These are phyloP conservation scores for Euryodendron excelsum DNA, from an alignment of 148 eudicot species.

Conservation along the genomic window DNA sequence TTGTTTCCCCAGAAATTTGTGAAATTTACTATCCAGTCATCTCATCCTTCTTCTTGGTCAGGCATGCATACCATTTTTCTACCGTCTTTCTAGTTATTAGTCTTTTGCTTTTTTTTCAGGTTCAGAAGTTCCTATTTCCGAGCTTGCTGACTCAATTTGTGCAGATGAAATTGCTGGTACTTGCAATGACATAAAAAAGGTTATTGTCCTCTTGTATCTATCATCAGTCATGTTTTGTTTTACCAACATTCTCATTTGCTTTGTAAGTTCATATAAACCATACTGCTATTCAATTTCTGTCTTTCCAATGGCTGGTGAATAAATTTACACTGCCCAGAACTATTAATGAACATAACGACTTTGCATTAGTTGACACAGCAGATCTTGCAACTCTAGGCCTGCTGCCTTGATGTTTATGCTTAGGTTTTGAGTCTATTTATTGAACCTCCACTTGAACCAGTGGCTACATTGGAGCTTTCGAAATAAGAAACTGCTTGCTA, in stretches of 20 bases:
- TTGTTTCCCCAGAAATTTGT: background rate
- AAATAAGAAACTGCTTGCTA: background rate
- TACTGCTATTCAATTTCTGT: background rate
- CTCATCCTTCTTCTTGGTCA: background rate
- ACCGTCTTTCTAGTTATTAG: background rate
- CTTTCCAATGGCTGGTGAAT: background rate
- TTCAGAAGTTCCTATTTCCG: conserved; percentile 59
- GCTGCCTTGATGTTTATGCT: conserved; percentile 5
- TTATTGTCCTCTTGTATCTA: conserved; percentile 19
- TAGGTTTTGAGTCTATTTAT: background rate
- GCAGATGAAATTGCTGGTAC: conserved; percentile 43
- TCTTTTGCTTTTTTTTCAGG: conserved; percentile 43
- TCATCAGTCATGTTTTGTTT: background rate
- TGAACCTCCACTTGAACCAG: background rate
- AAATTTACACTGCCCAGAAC: background rate
- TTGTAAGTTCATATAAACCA: background rate
- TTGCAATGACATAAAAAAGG: conserved; percentile 39
- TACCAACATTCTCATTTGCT: background rate
- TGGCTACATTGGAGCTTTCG: background rate
- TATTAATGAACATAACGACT: background rate
- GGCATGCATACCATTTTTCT: conserved; percentile 4
- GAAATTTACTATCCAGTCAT: background rate
- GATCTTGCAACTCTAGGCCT: background rate
- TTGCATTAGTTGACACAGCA: background rate
- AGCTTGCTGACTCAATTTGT: conserved; percentile 79